Conservation (phyloP, 208 protist species). For the Leishmania gerbilli region DNA sequence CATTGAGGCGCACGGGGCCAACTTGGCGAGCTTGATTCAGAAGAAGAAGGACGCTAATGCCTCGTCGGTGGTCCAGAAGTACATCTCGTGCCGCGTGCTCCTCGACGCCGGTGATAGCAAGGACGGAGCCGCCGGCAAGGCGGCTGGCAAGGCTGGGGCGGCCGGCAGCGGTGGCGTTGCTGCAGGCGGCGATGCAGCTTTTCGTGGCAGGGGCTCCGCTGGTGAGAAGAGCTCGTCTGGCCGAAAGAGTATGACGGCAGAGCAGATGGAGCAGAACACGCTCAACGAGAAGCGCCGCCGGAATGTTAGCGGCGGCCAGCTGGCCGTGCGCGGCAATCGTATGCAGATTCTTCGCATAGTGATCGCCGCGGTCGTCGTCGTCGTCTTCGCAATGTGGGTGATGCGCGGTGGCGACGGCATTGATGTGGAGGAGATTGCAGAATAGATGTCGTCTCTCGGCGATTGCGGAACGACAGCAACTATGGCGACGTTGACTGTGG, state of each 20-base stretch:
- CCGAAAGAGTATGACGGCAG: conserved; percentile 26
- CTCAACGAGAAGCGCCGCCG: conserved; percentile 94
- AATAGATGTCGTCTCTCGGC: neutral
- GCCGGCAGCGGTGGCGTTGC: neutral
- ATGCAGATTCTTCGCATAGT: conserved; percentile 12
- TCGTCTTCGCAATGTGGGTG: conserved; percentile 27
- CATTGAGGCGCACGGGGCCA: conserved; percentile 57
- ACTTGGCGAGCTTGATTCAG: conserved; percentile 72
- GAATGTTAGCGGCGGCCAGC: conserved; percentile 2
- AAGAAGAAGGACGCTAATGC: conserved; percentile 55
- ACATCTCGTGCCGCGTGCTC: conserved; percentile 47
- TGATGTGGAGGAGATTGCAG: neutral
- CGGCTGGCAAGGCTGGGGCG: neutral
- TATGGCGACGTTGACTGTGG: neutral
- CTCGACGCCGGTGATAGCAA: conserved; percentile 23
- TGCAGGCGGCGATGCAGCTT: neutral
- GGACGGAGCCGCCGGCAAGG: neutral
- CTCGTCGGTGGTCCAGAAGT: conserved; percentile 50
- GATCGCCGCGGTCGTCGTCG: conserved; percentile 11
- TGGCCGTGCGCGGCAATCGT: neutral
- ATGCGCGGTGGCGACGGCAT: conserved; percentile 5
- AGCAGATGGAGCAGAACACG: conserved; percentile 34
- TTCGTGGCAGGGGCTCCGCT: conserved; percentile 6
- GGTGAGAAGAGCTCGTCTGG: neutral
- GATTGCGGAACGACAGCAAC: neutral